These are phyloP conservation scores for Chrysopogon serrulatus DNA, from an alignment of 176 grass and related monocot species.

Conservation along the genomic window DNA sequence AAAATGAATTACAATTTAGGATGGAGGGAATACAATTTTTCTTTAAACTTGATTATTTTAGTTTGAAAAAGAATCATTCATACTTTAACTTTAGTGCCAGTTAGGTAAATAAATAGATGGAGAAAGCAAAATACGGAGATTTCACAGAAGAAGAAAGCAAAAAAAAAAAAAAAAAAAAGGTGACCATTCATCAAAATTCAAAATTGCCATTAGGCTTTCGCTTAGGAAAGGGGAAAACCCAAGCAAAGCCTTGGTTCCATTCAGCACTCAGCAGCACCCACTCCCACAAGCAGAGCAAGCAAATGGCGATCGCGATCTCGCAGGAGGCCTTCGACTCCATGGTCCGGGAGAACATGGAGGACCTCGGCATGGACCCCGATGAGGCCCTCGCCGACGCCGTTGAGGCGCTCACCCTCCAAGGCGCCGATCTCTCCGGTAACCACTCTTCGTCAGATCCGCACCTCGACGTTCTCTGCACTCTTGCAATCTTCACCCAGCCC, in stretches of 20 bases:
- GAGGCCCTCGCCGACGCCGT: slow-evolving; percentile 89
- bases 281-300: background rate
- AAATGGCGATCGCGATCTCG: slow-evolving; percentile 80
- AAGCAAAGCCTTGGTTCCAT: background rate
- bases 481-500: background rate
- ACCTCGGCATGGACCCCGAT: slow-evolving; percentile 92
- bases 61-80: background rate
- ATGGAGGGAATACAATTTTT: too few relatives aligned
- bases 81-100: background rate
- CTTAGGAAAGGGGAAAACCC: background rate
- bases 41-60: too few relatives aligned
- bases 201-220: background rate
- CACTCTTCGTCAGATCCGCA: slow-evolving; percentile 14
- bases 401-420: slow-evolving; percentile 82
- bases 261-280: background rate
- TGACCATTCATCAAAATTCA: background rate
- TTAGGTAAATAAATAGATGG: too few relatives aligned
- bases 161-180: too few relatives aligned
- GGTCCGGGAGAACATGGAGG: slow-evolving; percentile 92
- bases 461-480: background rate
- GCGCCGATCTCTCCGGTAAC: slow-evolving; percentile 75
- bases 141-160: too few relatives aligned
- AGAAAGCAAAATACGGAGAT: background rate
- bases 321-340: slow-evolving; percentile 89
- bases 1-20: too few relatives aligned